Evolutionary conservation across 2,329 filamentous ascomycete genomes (phyloP).

Genomic region (Ceratocystis harringtonii): DNA sequence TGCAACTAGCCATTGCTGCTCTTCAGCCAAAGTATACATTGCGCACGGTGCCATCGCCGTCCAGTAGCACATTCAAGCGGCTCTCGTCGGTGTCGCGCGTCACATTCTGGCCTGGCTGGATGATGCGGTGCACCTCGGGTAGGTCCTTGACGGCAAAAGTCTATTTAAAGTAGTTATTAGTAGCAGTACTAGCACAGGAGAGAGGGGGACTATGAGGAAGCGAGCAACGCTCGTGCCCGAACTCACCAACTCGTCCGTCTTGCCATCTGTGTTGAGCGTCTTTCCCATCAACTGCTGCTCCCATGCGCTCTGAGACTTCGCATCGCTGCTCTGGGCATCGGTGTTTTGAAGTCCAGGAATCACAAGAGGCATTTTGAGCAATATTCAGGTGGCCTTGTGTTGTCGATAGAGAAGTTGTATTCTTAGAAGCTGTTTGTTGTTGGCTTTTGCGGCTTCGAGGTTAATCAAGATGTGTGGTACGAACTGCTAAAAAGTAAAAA

Average conservation of each 20-base stretch:
- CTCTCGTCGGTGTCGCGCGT: conserved; percentile 41
- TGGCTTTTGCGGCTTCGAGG: no score
- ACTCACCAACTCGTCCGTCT: conserved; percentile 37
- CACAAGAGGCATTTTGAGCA: conserved; percentile 46
- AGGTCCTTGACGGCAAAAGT: conserved; percentile 46
- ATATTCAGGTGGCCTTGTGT: neutral
- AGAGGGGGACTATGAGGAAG: no score
- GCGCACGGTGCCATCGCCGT: conserved; percentile 44
- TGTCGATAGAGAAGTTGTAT: neutral
- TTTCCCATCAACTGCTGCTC: conserved; percentile 48
- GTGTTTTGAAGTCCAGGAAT: conserved; percentile 41
- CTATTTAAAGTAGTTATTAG: conserved; percentile 24
- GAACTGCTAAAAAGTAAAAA: neutral
- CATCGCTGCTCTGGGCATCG: conserved; percentile 21
- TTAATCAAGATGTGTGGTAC: neutral
- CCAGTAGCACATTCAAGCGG: conserved; percentile 44
- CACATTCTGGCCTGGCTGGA: conserved; percentile 41
- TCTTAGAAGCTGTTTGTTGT: no score
- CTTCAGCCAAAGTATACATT: conserved; percentile 41
- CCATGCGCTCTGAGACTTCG: conserved; percentile 40
- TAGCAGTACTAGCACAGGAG: no score
- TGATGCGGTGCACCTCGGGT: conserved; percentile 40
- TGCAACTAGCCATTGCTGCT: neutral
- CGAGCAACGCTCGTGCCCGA: no score
- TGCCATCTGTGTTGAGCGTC: conserved; percentile 36